A percentile compares a stretch with the other conserved stretches of the same genome.
Evolutionary conservation across 2,329 filamentous ascomycete genomes (phyloP).

Genomic region (Fusarium nodosum): DNA sequence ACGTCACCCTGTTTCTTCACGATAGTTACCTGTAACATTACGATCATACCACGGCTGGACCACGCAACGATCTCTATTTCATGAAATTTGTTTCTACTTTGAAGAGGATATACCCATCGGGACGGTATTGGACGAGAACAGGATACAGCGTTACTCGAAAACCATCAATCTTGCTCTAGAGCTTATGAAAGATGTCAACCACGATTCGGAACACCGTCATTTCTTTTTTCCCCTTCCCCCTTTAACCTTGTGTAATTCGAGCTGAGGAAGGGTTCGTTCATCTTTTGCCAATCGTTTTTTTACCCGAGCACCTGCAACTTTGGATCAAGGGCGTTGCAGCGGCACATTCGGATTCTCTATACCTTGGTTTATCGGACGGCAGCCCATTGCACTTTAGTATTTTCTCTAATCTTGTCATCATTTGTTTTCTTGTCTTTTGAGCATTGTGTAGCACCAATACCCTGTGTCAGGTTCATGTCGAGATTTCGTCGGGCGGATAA

Average conservation of each 20-base stretch:
- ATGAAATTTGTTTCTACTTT: conserved; percentile 44
- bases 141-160: conserved; percentile 9
- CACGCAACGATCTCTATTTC: conserved; percentile 39
- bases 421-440: conserved; percentile 9
- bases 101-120: conserved; percentile 52
- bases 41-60: conserved; percentile 45
- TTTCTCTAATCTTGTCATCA: conserved; percentile 8
- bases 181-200: conserved; percentile 31
- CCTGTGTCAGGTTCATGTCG: conserved; percentile 17
- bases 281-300: conserved; percentile 15
- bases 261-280: conserved; percentile 6
- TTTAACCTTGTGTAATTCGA: neutral
- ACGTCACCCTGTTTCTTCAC: conserved; percentile 27
- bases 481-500: conserved; percentile 16
- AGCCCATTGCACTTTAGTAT: neutral
- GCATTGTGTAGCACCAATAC: conserved; percentile 31
- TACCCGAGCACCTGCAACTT: conserved; percentile 14
- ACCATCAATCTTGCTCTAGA: conserved; percentile 26
- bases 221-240: conserved; percentile 27
- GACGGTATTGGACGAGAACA: conserved; percentile 49
- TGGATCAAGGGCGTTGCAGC: conserved; percentile 15
- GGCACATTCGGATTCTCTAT: conserved; percentile 3
- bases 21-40: conserved; percentile 46
- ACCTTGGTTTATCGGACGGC: neutral
- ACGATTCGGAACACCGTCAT: conserved; percentile 30